These are phyloP conservation scores for Copromyces sp. DNA, from an alignment of 495 filamentous ascomycete genomes.

Conservation along the genomic window DNA sequence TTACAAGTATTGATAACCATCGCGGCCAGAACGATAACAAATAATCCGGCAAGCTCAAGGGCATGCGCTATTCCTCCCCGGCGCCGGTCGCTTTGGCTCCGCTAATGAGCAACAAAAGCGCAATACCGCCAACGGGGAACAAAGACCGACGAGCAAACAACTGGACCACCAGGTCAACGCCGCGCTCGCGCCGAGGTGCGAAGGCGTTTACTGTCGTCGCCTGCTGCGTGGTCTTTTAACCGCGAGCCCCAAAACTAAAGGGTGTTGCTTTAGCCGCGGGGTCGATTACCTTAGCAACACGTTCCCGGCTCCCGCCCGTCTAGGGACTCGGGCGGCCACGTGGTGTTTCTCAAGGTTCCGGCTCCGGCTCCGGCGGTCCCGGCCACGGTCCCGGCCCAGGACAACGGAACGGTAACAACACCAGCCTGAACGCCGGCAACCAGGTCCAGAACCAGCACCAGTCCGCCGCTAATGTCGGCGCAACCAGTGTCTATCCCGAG, in stretches of 20 bases:
- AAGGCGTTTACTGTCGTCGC: not conserved
- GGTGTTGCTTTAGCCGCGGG: not conserved
- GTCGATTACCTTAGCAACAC: not conserved
- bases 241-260: conserved; percentile 10
- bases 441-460: not conserved
- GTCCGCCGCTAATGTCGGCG: not conserved
- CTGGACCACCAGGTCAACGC: not conserved
- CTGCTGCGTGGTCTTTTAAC: not conserved
- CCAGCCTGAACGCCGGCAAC: not conserved
- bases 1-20: not conserved
- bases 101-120: not conserved
- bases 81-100: not conserved
- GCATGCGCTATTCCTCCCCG: not conserved
- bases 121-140: not conserved
- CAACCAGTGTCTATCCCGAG: conserved; percentile 2
- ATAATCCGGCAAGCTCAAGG: not conserved
- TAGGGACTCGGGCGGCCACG: not conserved
- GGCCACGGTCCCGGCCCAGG: not conserved
- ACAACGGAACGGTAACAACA: not conserved
- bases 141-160: not conserved
- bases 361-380: not conserved
- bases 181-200: not conserved
- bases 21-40: not conserved
- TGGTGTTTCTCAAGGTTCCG: not conserved
- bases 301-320: not conserved